Evolutionary conservation across 768 basidiomycete genomes (phyloP).

Genomic region (Amanita subjunquillea): DNA sequence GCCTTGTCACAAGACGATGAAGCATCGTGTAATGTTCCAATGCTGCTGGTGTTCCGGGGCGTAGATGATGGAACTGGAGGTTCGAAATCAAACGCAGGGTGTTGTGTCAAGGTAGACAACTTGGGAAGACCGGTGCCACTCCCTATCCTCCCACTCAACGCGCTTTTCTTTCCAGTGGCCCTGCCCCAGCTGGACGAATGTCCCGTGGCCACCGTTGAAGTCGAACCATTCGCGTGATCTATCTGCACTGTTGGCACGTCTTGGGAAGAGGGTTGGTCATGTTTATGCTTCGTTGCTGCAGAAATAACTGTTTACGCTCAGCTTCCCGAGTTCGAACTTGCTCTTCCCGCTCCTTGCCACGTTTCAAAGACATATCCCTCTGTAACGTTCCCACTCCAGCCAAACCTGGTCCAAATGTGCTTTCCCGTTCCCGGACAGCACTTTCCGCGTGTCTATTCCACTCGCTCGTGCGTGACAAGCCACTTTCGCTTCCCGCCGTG

Average conservation of each 20-base stretch:
- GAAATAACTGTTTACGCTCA: conserved; percentile 8
- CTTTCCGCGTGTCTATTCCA: conserved; percentile 21
- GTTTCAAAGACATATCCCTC: conserved; percentile 27
- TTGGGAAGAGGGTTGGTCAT: conserved; percentile 12
- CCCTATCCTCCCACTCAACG: conserved; percentile 14
- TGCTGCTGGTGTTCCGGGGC: not conserved
- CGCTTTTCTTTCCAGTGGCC: conserved; percentile 31
- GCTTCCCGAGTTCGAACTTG: conserved; percentile 14
- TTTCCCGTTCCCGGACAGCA: conserved; percentile 21
- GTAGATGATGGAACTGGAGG: conserved; percentile 49
- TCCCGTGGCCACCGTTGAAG: conserved; percentile 25
- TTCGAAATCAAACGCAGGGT: conserved; percentile 61
- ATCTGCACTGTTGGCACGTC: conserved; percentile 18
- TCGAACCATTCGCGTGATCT: conserved; percentile 28
- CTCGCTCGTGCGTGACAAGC: conserved; percentile 16
- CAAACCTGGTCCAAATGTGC: conserved; percentile 28
- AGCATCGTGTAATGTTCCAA: conserved; percentile 17
- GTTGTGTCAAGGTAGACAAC: conserved; percentile 29
- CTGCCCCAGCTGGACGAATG: conserved; percentile 49
- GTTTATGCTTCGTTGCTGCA: conserved; percentile 10
- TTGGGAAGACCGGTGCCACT: conserved; percentile 21
- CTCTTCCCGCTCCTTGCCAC: conserved; percentile 29
- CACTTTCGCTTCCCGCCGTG: conserved; percentile 26
- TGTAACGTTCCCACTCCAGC: conserved; percentile 37
- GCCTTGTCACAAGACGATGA: conserved; percentile 17